Evolutionary conservation across 1,284 basidiomycete species (phyloP), one percentile per base, ranked within the genome.

Genomic region (Irpex lacteus): DNA sequence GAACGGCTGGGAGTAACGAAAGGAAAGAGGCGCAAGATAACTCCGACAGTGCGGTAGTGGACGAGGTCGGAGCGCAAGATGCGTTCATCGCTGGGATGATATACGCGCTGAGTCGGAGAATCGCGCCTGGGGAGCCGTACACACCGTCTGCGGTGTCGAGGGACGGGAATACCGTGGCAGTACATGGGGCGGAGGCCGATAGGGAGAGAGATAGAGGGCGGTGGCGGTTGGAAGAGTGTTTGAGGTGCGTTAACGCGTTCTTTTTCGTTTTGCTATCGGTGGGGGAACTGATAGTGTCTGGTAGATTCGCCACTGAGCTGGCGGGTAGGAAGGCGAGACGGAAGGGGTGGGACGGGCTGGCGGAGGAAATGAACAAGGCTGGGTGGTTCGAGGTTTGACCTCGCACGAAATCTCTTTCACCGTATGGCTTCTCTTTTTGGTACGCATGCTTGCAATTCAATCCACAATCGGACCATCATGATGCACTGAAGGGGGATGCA

Each of bases 11-110:
- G 26, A 26, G 26, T 26, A 2, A 26, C 26, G 26, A 26, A 26
- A 26, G 26, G 26, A 26, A 26, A 26, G 26, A 26, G 26, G 26
- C 2, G 26, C 26, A 26, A 26, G 54, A 37, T 7, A 56, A 18
- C 8, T 15, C 50, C 21, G 2, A 52, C 8, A 68, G 67, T 18
- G 63, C 81, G 3, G 74, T 86, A 26, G 26, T 26, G 4, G 90
- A 92, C 71, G 90, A 91, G 68, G 81, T 86, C 6, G 91, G 90
- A 0, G 88, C 88, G 0, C 89, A 91, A 69, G 88, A 90, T 64
- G 91, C 91, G 7, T 93, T 92, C 68, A 83, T 92, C 9, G 88
- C 89, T 0, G 91, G 91, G 11, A 92, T 92, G 90, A 89, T 92
- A 64, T 92, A 85, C 74, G 84, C 89, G 0, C 71, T 92, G 67